phyloP scores from a whole-genome alignment of 192 early-diverging fungal species.

The Coemansia sp. region DNA sequence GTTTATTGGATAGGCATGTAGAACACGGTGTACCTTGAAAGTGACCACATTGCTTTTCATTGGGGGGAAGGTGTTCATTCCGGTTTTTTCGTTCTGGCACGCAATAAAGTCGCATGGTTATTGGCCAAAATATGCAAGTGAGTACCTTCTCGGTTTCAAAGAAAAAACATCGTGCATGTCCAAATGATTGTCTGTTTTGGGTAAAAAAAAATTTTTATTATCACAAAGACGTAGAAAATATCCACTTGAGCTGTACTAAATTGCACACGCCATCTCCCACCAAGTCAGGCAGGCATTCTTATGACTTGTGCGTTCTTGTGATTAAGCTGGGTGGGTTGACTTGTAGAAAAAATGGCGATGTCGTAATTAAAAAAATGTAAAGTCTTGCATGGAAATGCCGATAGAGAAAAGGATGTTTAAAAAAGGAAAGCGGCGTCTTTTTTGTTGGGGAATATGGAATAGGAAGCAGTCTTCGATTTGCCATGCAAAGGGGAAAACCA shows the following conservation, averaged over 20 bases:
- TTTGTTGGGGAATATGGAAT: not conserved
- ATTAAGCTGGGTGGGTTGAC: no score
- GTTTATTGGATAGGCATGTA: not conserved
- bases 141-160: conserved; percentile 5
- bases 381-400: no score
- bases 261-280: no score
- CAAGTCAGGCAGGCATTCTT: no score
- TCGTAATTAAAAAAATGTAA: no score
- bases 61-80: not conserved
- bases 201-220: not conserved
- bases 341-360: no score
- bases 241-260: no score
- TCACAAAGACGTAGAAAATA: no score
- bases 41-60: not conserved
- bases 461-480: not conserved
- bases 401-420: not conserved
- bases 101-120: conserved; percentile 1
- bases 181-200: conserved; percentile 2
- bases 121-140: conserved; percentile 1
- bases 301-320: no score
- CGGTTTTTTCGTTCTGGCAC: not conserved
- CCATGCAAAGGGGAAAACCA: not conserved
- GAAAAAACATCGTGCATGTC: not conserved
- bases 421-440: not conserved
- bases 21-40: conserved; percentile 7